These are phyloP conservation scores for Yamadazyma mexicana DNA, from an alignment of 1,139 yeast genomes.

Conservation along the genomic window DNA sequence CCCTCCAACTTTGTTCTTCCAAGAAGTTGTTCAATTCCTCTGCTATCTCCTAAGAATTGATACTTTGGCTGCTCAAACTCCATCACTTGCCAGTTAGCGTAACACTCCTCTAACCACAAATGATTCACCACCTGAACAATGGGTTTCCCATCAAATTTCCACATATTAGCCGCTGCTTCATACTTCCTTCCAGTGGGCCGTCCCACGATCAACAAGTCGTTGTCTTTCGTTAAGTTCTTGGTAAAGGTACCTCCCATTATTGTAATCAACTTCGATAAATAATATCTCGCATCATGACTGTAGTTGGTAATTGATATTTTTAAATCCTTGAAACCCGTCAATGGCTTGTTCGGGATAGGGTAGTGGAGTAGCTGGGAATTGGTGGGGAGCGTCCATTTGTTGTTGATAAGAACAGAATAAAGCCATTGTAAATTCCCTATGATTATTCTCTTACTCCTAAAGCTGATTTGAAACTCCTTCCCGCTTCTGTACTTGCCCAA, in stretches of 20 bases:
- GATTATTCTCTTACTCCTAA: conserved; percentile 24
- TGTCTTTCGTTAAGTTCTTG: conserved; percentile 61
- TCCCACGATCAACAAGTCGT: conserved; percentile 75
- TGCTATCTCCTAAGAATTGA: conserved; percentile 35
- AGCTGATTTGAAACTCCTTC: conserved; percentile 35
- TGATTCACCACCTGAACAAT: conserved; percentile 66
- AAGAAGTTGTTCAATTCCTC: conserved; percentile 42
- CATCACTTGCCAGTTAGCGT: conserved; percentile 56
- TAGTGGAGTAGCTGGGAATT: conserved; percentile 61
- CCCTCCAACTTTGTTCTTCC: conserved; percentile 52
- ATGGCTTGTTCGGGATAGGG: conserved; percentile 61
- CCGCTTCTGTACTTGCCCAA: conserved; percentile 68
- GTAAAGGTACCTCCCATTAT: conserved; percentile 80
- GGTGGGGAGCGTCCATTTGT: conserved; percentile 58
- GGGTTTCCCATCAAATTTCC: conserved; percentile 31
- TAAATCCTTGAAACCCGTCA: conserved; percentile 53
- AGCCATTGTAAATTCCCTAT: conserved; percentile 80
- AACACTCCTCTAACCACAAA: conserved; percentile 88
- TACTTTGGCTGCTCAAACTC: conserved; percentile 47
- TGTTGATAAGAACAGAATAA: conserved; percentile 58
- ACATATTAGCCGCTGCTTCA: conserved; percentile 68
- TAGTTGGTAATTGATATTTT: conserved; percentile 74
- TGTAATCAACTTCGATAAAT: conserved; percentile 62
- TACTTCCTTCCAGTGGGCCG: conserved; percentile 71
- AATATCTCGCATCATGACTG: conserved; percentile 79